Percentiles rank a stretch among this genome's conserved stretches.
Conservation (phyloP, 2,329 filamentous ascomycete genomes). For the Fusarium penzigii region DNA sequence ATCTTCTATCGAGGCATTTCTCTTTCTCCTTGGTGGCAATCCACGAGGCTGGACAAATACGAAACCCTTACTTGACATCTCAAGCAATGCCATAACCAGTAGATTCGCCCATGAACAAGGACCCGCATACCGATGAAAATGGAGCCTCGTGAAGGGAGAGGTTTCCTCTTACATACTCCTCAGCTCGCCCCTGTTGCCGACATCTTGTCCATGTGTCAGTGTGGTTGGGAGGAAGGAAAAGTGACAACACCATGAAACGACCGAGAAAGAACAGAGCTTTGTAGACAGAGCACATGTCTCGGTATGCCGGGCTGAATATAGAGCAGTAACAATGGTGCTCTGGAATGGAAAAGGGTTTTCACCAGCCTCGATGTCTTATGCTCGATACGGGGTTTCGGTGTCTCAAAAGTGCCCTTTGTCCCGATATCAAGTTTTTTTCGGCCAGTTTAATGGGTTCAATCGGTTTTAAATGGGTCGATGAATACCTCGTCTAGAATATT, state of each 20-base stretch:
- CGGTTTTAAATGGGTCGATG: no score
- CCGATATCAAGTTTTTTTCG: no score
- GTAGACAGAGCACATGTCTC: conserved; percentile 2
- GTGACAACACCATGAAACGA: no score
- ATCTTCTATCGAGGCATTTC: no score
- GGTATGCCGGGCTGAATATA: conserved; percentile 3
- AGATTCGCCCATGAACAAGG: not conserved
- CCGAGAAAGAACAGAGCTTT: not conserved
- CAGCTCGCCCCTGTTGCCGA: no score
- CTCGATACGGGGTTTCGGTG: no score
- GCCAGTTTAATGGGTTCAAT: no score
- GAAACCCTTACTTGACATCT: not conserved
- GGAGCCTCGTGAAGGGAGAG: conserved; percentile 9
- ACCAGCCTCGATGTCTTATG: conserved; percentile 20
- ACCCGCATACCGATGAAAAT: conserved; percentile 13
- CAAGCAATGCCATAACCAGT: conserved; percentile 5
- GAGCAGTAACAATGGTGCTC: conserved; percentile 6
- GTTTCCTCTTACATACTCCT: not conserved
- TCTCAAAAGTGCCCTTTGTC: no score
- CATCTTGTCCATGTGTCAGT: no score
- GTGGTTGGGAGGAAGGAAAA: no score
- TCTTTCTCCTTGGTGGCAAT: conserved; percentile 12
- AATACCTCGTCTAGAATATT: no score
- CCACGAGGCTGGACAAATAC: conserved; percentile 14
- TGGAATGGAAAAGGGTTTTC: conserved; percentile 21